These are phyloP conservation scores for Candida fluviatilis DNA, from an alignment of 805 yeast species.

Conservation along the genomic window DNA sequence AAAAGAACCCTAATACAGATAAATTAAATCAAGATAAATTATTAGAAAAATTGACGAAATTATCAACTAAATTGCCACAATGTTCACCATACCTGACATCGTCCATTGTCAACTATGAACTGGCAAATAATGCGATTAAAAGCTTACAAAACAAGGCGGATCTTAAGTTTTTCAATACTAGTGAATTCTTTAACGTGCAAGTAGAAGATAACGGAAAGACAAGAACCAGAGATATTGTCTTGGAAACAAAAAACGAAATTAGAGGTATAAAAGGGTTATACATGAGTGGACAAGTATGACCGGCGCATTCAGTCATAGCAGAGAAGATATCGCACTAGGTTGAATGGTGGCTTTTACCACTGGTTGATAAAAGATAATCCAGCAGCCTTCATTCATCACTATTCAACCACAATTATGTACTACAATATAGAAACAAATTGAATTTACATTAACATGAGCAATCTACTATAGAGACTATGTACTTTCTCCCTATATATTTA, in stretches of 20 bases:
- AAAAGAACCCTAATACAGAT: conserved; percentile 13
- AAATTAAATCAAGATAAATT: conserved; percentile 22
- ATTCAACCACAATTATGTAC: not conserved
- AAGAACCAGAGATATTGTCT: conserved; percentile 14
- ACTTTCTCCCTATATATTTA: no score
- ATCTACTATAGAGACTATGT: no score
- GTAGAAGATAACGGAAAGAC: conserved; percentile 5
- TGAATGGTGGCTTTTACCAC: no score
- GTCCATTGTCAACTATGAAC: conserved; percentile 31
- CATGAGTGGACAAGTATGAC: conserved; percentile 37
- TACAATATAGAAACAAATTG: no score
- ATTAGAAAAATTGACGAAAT: conserved; percentile 17
- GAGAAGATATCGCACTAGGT: no score
- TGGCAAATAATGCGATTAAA: conserved; percentile 24
- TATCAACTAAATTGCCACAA: conserved; percentile 17
- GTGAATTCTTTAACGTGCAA: conserved; percentile 21
- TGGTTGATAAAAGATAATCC: no score
- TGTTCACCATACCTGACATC: conserved; percentile 23
- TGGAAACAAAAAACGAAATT: conserved; percentile 34
- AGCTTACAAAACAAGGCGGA: conserved; percentile 35
- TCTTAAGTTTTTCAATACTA: conserved; percentile 28
- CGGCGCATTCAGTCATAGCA: not conserved
- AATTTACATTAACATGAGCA: no score
- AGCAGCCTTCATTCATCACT: not conserved
- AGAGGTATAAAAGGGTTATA: conserved; percentile 40